phyloP scores from a whole-genome alignment of 1,139 yeast species.

The Taphrina confusa region DNA sequence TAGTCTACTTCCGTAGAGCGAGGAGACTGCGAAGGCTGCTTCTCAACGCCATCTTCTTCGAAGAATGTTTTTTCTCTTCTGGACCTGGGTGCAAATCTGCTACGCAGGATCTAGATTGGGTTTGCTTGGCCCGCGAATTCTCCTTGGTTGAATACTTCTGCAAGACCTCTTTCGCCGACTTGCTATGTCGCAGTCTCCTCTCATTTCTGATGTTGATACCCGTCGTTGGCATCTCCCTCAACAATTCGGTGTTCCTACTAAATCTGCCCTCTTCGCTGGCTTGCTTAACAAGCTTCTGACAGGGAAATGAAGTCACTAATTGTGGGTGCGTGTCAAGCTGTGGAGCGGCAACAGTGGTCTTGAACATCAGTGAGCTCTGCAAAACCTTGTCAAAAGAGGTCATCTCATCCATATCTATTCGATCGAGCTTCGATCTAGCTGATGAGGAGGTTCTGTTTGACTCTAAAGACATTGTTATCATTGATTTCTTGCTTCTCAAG shows the following conservation, averaged over 20 bases:
- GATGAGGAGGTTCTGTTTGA: neutral
- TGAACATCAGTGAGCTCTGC: neutral
- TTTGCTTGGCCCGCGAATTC: no score
- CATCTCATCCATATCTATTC: constrained; percentile 11
- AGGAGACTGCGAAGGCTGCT: neutral
- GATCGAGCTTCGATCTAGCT: constrained; percentile 14
- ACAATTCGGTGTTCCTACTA: neutral
- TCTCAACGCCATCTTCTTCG: neutral
- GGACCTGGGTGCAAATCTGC: no score
- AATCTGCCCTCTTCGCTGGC: neutral
- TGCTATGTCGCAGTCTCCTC: constrained; percentile 1
- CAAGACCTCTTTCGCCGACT: constrained; percentile 12
- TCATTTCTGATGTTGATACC: neutral
- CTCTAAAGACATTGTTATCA: constrained; percentile 8
- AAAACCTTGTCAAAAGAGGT: constrained; percentile 22
- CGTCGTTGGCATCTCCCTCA: neutral
- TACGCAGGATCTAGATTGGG: no score
- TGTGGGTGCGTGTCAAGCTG: neutral
- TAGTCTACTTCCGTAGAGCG: neutral
- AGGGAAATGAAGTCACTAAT: neutral
- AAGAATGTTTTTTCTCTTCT: neutral
- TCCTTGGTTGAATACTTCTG: neutral
- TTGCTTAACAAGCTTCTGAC: neutral
- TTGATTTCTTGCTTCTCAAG: neutral
- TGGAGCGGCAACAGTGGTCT: neutral